Base-by-base conservation (phyloP, 2,329 filamentous ascomycete species). In the Graphium sp. region DNA sequence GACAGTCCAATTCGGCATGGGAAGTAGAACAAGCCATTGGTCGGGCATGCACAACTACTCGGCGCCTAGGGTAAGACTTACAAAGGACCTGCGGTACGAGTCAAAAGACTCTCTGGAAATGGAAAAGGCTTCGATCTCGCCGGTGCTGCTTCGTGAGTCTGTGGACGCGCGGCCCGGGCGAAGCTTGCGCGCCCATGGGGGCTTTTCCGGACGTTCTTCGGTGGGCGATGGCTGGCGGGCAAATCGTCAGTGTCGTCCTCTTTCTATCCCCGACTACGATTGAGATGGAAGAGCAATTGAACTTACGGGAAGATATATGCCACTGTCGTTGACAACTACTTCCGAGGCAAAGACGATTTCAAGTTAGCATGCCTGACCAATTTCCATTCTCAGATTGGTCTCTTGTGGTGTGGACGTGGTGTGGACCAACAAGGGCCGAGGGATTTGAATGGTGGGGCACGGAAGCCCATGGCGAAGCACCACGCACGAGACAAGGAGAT, bases 91-190 rank as follows among this genome's bases (percentile, higher is more conserved):
- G 37, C 89, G 68, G 55, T 95, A 95, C 4, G 85, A 93, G 49
- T 95, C 89, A 46, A 95, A 95, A 2, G 85, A 94, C 55, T 95
- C 89, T 43, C 87, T 71, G 21, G 85, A 93, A 48, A 95, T 95
- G 37, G 79, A 83, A 49, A 95, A 95, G 10, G 79, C 84, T 47
- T 95, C 87, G 41, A 84, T 85, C 36, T 92, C 83, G 42, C 74
- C 73, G 34, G 81, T 59, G 41, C 77, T 69, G 45, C 66, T 72
- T 32, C 55, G 54, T 18, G 58, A 64, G 38, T 69, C 63, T 38
- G 56, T 61, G 5, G 69, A 73, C 24, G 55, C 56, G 32, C 64
- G 57, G 7, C 65, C 62, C 9, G 53, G 45, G 32, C 69, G 50
- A 35, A 62, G 59, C 36, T 60, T 56, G 39, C 60, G 59, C 16